A percentile compares a stretch with the other conserved stretches of the same genome.
Evolutionary conservation across 768 basidiomycete species (phyloP).

Genomic region (Macrolepiota fuliginosa): DNA sequence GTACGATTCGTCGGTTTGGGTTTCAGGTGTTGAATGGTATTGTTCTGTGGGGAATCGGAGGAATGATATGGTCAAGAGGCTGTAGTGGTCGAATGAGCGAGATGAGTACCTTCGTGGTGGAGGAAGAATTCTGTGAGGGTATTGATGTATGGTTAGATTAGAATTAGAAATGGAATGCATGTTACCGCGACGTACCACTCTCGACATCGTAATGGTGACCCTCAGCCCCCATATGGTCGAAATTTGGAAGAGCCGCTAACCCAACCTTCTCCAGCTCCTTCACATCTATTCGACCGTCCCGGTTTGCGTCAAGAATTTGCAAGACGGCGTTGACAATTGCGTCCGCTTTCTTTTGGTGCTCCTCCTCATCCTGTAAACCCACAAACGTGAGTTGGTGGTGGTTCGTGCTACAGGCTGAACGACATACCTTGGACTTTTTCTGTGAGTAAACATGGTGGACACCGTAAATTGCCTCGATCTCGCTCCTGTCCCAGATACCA

Average conservation of each 20-base stretch:
- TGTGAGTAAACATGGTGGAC: slow-evolving; percentile 90
- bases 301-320: slow-evolving; percentile 65
- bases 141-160: slow-evolving; percentile 1
- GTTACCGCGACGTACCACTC: slow-evolving; percentile 58
- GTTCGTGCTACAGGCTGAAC: neutral
- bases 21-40: slow-evolving; percentile 95
- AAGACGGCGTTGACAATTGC: slow-evolving; percentile 73
- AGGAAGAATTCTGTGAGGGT: slow-evolving; percentile 76
- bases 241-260: slow-evolving; percentile 75
- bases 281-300: slow-evolving; percentile 66
- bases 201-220: slow-evolving; percentile 94
- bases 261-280: slow-evolving; percentile 75
- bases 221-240: slow-evolving; percentile 81
- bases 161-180: neutral
- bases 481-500: slow-evolving; percentile 78
- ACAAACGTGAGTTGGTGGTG: neutral
- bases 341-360: slow-evolving; percentile 81
- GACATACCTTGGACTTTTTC: slow-evolving; percentile 67
- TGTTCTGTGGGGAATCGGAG: slow-evolving; percentile 54
- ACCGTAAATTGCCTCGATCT: slow-evolving; percentile 95
- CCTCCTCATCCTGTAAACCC: slow-evolving; percentile 63
- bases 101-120: slow-evolving; percentile 85
- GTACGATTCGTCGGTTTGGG: slow-evolving; percentile 95
- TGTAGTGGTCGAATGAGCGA: neutral
- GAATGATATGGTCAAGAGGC: neutral